These are phyloP conservation scores for Ogataea henricii DNA, from an alignment of 805 yeast genomes.

Conservation along the genomic window DNA sequence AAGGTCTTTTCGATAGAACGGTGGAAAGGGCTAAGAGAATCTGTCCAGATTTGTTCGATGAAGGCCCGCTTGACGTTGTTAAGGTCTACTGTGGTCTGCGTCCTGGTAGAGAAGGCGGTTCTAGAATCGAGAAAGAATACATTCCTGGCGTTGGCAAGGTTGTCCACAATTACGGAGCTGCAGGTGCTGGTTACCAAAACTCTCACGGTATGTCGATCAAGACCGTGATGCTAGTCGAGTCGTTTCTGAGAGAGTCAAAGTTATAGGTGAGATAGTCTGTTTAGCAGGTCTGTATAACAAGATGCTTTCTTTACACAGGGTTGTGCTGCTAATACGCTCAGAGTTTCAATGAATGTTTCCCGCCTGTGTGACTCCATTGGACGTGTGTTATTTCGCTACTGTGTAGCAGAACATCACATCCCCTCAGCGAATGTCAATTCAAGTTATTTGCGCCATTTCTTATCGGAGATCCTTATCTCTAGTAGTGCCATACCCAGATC, in stretches of 20 bases:
- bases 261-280: too few relatives aligned
- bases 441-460: neutral
- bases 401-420: too few relatives aligned
- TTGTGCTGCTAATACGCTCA: too few relatives aligned
- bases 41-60: conserved; percentile 41
- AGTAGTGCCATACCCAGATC: neutral
- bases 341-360: neutral
- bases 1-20: conserved; percentile 49
- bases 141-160: conserved; percentile 30
- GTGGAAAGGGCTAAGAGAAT: conserved; percentile 44
- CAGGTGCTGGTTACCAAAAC: conserved; percentile 72
- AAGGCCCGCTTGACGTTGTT: conserved; percentile 46
- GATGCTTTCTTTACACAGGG: too few relatives aligned
- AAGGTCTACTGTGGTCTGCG: conserved; percentile 64
- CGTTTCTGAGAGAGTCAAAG: conserved; percentile 21
- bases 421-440: too few relatives aligned
- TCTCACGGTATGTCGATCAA: conserved; percentile 20
- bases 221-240: conserved; percentile 38
- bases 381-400: too few relatives aligned
- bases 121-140: conserved; percentile 48
- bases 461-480: neutral
- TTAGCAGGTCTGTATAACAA: too few relatives aligned
- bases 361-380: too few relatives aligned
- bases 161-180: conserved; percentile 71
- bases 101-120: conserved; percentile 65